These are phyloP conservation scores for Curvularia sp. DNA, from an alignment of 2,329 filamentous ascomycete genomes.

Conservation along the genomic window DNA sequence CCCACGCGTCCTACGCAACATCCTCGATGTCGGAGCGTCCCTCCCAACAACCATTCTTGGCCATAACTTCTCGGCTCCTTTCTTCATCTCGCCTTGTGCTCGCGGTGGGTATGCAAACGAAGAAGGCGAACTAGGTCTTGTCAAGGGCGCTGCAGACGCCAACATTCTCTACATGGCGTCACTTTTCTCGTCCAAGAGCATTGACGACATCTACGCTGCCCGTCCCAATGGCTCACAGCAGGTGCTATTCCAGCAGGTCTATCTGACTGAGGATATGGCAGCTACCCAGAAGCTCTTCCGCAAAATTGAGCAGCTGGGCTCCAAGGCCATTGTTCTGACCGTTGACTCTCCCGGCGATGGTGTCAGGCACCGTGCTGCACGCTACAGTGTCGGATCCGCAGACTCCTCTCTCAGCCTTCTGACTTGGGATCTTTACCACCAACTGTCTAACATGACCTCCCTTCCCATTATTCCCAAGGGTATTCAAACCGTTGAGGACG, in stretches of 20 bases:
- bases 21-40: constrained; percentile 50
- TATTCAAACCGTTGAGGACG: constrained; percentile 52
- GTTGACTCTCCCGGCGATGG: constrained; percentile 53
- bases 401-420: constrained; percentile 41
- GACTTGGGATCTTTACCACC: constrained; percentile 48
- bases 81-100: constrained; percentile 61
- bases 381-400: constrained; percentile 44
- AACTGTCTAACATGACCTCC: constrained; percentile 48
- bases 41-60: constrained; percentile 60
- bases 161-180: constrained; percentile 61
- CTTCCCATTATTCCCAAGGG: constrained; percentile 53
- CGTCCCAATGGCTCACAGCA: constrained; percentile 24
- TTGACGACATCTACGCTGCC: constrained; percentile 23
- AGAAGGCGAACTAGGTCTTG: constrained; percentile 59
- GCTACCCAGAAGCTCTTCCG: constrained; percentile 43
- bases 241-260: constrained; percentile 54
- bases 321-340: constrained; percentile 53
- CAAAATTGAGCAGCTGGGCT: constrained; percentile 44
- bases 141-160: constrained; percentile 58
- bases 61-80: constrained; percentile 62
- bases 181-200: constrained; percentile 46
- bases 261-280: constrained; percentile 45
- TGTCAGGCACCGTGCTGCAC: constrained; percentile 47
- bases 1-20: constrained; percentile 60
- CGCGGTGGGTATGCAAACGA: constrained; percentile 54